Evolutionary conservation across 495 filamentous ascomycete species (phyloP), one percentile per base, ranked within the genome.

Genomic region (Hypoxylon crocopeplum): DNA sequence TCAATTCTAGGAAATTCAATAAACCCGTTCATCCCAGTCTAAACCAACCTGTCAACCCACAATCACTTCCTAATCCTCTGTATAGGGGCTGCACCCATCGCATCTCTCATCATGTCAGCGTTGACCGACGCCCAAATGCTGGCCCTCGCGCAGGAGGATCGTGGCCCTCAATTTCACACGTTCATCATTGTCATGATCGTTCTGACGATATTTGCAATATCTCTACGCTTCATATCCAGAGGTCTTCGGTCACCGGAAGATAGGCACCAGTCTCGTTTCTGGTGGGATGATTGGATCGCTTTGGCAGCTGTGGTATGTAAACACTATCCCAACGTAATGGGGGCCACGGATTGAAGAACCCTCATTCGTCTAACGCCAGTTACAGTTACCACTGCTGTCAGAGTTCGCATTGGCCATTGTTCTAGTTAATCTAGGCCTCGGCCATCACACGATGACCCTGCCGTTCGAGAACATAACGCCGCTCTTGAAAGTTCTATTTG

Each of bases 261-360:
- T 4, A 34, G 41, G 16, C 41, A 30, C 13, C 8, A 17, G 5
- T 7, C 7, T 7, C 50, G 50, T n/a, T 55, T 55, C 39, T 56
- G 51, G 51, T 56, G 51, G 51, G 51, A 56, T 21, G 51, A 56
- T 17, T 56, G 51, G 51, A 21, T 46, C 3, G 51, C 51, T 47
- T 8, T 56, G 2, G 22, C 27, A 2, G 29, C 51, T 29, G 16
- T 27, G 38, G 15, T 37, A 22, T 34, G 11, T 7, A 13, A 13
- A 25, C 20, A 25, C 29, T 12, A 41, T 41, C 6, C 10, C n/a
- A n/a, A n/a, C n/a, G n/a, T n/a, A n/a, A n/a, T n/a, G n/a, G n/a
- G n/a, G n/a, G n/a, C n/a, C n/a, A n/a, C n/a, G n/a, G n/a, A n/a
- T n/a, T n/a, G n/a, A n/a, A n/a, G n/a, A n/a, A n/a, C n/a, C n/a